Base-by-base conservation (phyloP, 495 filamentous ascomycete genomes). In the Lasiosphaeria ovina region DNA sequence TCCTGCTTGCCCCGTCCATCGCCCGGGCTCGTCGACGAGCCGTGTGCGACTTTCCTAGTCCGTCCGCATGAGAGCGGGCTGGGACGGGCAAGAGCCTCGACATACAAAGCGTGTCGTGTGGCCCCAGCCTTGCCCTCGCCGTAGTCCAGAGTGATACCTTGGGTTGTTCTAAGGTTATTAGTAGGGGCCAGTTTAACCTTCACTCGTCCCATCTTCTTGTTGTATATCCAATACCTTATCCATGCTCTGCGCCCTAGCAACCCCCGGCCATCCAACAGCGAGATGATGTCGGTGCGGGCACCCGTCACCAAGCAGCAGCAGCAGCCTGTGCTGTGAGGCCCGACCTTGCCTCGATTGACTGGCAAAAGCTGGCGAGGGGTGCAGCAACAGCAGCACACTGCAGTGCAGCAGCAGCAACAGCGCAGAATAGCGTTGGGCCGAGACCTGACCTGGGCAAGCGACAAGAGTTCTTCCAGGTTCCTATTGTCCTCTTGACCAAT, bases 231-330 rank as follows among this genome's bases (percentile, higher is more conserved):
- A 4, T n/a, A 47, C 44, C 44, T 47, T 14, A n/a, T n/a, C 12
- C 44, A 11, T n/a, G 14, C 38, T 42, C 24, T 24, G 24, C 24
- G 24, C 24, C 24, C 24, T 2, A 24, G 24, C 24, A 24, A 24
- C 24, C 24, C 44, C 11, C 44, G 44, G 16, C 44, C 44, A 47
- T 47, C 44, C 44, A 47, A 14, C 44, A 47, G 44, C 44, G 24
- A 24, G 24, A 47, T 47, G 44, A 47, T 47, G 44, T 47, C 44
- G 44, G 44, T 47, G 44, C 44, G 12, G 44, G 44, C 44, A 4
- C 44, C 44, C 44, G 44, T 47, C 16, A 14, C 24, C 24, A 24
- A 24, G 16, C 44, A n/a, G 12, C 16, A 45, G 12, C 42, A 47
- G 44, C 44, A 24, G 24, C 24, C 24, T 24, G 24, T 24, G 24